These are phyloP conservation scores for Cutaneotrichosporon spelunceum DNA, from an alignment of 1,284 basidiomycete species.

Conservation along the genomic window DNA sequence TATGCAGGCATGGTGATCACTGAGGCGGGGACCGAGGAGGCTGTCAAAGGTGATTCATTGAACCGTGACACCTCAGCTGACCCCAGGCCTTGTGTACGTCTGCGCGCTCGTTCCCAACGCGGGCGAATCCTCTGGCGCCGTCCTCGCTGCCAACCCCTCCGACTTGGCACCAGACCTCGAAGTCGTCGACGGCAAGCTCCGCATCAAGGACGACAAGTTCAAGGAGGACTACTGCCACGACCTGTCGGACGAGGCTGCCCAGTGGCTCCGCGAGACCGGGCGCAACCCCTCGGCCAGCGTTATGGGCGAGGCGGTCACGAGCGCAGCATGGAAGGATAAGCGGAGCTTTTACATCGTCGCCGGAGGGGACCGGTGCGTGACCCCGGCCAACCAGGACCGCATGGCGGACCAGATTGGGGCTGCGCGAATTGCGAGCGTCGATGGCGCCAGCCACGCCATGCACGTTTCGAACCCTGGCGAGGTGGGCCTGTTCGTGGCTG, in stretches of 20 bases:
- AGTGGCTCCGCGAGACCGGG: not conserved
- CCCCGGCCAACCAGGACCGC: not conserved
- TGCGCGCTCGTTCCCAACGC: conserved; percentile 11
- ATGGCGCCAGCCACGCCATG: not conserved
- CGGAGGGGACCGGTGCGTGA: not conserved
- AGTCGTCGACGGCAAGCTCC: not conserved
- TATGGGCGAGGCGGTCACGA: not conserved
- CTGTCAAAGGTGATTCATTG: conserved; percentile 4
- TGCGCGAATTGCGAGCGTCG: not conserved
- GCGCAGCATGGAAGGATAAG: not conserved
- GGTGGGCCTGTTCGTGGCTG: not conserved
- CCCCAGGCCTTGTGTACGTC: conserved; percentile 13
- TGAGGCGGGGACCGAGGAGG: conserved; percentile 9
- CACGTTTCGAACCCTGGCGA: not conserved
- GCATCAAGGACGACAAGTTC: not conserved
- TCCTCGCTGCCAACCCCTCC: not conserved
- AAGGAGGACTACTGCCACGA: not conserved
- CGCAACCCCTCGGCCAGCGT: not conserved
- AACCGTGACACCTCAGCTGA: not conserved
- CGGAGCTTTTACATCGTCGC: not conserved
- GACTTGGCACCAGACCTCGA: not conserved
- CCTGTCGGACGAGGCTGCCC: not conserved
- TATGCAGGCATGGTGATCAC: conserved; percentile 13
- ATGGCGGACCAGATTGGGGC: not conserved
- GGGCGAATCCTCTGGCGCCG: conserved; percentile 9